phyloP scores from a whole-genome alignment of 2,329 filamentous ascomycete species.

The Dactylella cylindrospora region DNA sequence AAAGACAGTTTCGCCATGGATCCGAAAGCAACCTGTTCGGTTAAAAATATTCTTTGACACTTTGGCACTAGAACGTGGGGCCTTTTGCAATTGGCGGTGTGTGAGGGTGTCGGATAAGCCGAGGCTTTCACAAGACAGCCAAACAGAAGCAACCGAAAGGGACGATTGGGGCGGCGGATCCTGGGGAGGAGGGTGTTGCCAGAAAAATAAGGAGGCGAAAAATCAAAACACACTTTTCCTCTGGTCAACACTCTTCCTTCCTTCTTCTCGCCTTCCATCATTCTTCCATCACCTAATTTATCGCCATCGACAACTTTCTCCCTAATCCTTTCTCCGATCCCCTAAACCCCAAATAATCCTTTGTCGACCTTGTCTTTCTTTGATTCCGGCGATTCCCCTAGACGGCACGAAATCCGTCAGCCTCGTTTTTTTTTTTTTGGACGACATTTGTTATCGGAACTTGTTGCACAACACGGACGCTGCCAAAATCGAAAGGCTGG shows the following conservation, averaged over 20 bases:
- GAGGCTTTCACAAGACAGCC: constrained; percentile 40
- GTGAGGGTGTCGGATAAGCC: constrained; percentile 32
- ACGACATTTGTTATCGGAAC: constrained; percentile 3
- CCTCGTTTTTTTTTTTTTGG: constrained; percentile 4
- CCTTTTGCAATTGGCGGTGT: constrained; percentile 21
- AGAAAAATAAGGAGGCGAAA: constrained; percentile 15
- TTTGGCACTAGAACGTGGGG: too few species aligned
- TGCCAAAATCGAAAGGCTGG: constrained; percentile 39
- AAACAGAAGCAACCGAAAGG: constrained; percentile 11
- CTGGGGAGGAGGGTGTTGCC: too few species aligned
- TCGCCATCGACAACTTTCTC: constrained; percentile 28
- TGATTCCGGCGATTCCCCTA: neutral
- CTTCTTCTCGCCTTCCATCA: constrained; percentile 20
- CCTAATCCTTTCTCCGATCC: constrained; percentile 5
- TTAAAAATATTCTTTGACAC: neutral
- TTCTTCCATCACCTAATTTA: constrained; percentile 38
- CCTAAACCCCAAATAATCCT: neutral
- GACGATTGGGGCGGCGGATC: too few species aligned
- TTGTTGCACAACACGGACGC: neutral
- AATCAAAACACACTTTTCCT: constrained; percentile 19
- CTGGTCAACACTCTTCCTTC: constrained; percentile 22
- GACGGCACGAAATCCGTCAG: constrained; percentile 10
- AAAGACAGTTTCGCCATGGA: too few species aligned
- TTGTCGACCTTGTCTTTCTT: neutral
- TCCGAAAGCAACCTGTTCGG: too few species aligned